Evolutionary conservation across 2,329 filamentous ascomycete genomes (phyloP).

Genomic region (Ophiostoma pallidulum): DNA sequence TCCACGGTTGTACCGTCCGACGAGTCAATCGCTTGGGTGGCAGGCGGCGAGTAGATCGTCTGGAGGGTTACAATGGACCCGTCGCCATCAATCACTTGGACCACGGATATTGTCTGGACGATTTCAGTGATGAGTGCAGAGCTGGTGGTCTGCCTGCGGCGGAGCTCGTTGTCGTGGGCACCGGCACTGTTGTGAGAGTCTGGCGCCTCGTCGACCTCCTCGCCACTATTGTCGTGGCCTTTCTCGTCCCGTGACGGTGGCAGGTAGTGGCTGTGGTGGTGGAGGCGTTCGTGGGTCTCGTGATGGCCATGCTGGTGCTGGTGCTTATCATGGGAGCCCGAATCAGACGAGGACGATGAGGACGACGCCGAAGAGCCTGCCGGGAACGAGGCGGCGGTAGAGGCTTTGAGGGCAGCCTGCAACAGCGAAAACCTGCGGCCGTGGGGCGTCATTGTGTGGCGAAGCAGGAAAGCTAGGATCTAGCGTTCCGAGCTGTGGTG

Average conservation of each 20-base stretch:
- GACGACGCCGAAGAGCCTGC: not conserved
- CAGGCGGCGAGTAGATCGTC: conserved; percentile 31
- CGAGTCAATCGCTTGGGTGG: conserved; percentile 22
- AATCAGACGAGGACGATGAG: not conserved
- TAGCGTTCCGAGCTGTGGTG: conserved; percentile 14
- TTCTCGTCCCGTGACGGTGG: conserved; percentile 16
- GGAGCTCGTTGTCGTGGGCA: conserved; percentile 16
- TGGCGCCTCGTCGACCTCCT: not conserved
- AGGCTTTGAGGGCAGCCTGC: conserved; percentile 34
- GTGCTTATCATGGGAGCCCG: conserved; percentile 21
- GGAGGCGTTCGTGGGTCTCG: conserved; percentile 15
- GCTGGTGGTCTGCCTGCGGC: conserved; percentile 20
- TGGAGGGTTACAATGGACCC: conserved; percentile 36
- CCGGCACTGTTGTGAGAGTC: not conserved
- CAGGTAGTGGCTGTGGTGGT: conserved; percentile 20
- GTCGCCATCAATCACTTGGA: conserved; percentile 41
- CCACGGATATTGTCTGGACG: conserved; percentile 45
- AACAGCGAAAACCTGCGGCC: conserved; percentile 38
- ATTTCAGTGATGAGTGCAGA: conserved; percentile 33
- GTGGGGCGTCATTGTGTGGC: conserved; percentile 37
- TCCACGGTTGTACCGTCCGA: not conserved
- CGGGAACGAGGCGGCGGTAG: not conserved
- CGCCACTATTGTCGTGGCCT: not conserved
- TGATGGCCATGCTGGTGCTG: conserved; percentile 19
- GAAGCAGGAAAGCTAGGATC: conserved; percentile 21